Percentiles rank a stretch among this genome's conserved stretches.
These are phyloP conservation scores for Geotrichum reessii DNA, from an alignment of 1,139 yeast genomes.

Conservation along the genomic window DNA sequence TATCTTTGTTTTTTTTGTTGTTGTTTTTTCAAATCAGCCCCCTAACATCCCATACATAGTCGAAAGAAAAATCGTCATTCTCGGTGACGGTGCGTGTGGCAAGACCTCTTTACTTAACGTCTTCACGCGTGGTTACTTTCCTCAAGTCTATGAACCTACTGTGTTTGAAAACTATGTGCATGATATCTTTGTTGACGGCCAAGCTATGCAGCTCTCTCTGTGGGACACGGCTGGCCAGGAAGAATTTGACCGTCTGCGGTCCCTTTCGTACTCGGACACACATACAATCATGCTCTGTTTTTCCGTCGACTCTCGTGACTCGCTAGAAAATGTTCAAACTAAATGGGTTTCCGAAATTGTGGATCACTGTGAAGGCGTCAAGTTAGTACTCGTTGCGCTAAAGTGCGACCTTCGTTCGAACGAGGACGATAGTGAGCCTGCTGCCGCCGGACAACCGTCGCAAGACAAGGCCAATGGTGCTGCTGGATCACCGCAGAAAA, in stretches of 20 bases:
- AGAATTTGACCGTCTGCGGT: constrained; percentile 88
- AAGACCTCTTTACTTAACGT: constrained; percentile 89
- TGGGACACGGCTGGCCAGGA: constrained; percentile 99
- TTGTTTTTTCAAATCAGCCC: background rate
- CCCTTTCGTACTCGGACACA: constrained; percentile 87
- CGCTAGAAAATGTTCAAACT: constrained; percentile 87
- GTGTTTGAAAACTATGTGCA: constrained; percentile 97
- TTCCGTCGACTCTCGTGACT: constrained; percentile 88
- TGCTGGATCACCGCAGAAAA: constrained; percentile 33
- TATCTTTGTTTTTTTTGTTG: background rate
- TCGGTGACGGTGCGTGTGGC: constrained; percentile 98
- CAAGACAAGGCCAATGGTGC: constrained; percentile 23
- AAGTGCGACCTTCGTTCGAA: constrained; percentile 82
- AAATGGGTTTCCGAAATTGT: constrained; percentile 97
- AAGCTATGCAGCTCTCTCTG: constrained; percentile 82
- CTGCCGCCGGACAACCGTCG: constrained; percentile 19
- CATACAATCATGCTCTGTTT: constrained; percentile 96
- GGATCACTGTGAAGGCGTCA: constrained; percentile 95
- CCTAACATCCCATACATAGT: constrained; percentile 36
- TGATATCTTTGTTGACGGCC: constrained; percentile 92
- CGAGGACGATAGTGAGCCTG: constrained; percentile 32
- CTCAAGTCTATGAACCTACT: constrained; percentile 97
- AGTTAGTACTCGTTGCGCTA: constrained; percentile 84
- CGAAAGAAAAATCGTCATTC: constrained; percentile 87
- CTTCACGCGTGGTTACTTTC: constrained; percentile 95